These are phyloP conservation scores for Vaccinium vitisidaea DNA, from an alignment of 148 eudicot species.

Conservation along the genomic window DNA sequence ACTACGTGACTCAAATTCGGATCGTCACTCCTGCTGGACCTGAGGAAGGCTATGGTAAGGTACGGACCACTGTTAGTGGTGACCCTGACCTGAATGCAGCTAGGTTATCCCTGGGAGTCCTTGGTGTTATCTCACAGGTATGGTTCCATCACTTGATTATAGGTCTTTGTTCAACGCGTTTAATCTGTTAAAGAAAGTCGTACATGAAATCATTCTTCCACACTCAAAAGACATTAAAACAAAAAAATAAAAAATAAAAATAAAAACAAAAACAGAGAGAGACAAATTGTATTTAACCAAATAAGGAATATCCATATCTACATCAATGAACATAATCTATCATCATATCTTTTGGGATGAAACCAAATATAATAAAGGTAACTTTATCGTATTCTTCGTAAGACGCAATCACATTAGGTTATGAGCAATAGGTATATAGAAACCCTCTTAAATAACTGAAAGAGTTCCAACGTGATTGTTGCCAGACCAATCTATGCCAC, in stretches of 20 bases:
- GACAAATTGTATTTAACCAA: background rate
- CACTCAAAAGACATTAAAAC: background rate
- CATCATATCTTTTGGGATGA: background rate
- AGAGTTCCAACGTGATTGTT: background rate
- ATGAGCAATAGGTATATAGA: background rate
- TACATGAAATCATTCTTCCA: background rate
- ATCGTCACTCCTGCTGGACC: slow-evolving; percentile 54
- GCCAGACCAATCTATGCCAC: background rate
- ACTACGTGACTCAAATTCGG: slow-evolving; percentile 51
- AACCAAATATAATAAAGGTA: background rate
- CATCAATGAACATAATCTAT: background rate
- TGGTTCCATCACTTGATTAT: background rate
- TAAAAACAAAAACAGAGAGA: background rate
- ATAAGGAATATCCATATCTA: background rate
- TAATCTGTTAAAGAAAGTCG: background rate
- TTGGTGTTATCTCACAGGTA: slow-evolving; percentile 88
- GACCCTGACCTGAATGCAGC: slow-evolving; percentile 58
- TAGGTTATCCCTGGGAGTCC: slow-evolving; percentile 77
- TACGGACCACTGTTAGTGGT: slow-evolving; percentile 25
- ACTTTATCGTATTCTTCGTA: background rate
- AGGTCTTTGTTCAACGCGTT: background rate
- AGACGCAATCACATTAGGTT: background rate
- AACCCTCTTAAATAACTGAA: background rate
- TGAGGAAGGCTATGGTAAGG: slow-evolving; percentile 42
- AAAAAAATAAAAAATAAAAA: too few relatives aligned